Evolutionary conservation across 768 basidiomycete species (phyloP).

Genomic region (Trametes cingulata): DNA sequence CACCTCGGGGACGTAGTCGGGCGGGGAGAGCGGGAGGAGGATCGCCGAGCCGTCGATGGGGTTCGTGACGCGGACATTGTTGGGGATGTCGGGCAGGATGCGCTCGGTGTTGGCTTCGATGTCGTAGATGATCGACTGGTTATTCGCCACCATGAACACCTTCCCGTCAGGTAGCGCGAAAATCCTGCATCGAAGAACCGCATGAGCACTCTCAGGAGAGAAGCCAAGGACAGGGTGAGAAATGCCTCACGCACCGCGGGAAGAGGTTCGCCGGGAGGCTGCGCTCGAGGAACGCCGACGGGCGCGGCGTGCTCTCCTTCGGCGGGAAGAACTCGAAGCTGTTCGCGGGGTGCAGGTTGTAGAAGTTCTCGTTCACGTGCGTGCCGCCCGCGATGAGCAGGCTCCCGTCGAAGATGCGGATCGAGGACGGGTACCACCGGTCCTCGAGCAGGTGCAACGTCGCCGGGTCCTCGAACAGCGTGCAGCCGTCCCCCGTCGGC

Average conservation of each 20-base stretch:
- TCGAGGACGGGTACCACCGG: constrained; percentile 77
- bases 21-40: constrained; percentile 67
- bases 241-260: constrained; percentile 62
- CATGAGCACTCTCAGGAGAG: constrained; percentile 54
- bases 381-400: constrained; percentile 84
- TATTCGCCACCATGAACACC: constrained; percentile 77
- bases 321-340: constrained; percentile 83
- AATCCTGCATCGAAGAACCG: constrained; percentile 74
- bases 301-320: constrained; percentile 44
- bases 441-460: constrained; percentile 71
- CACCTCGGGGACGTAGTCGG: constrained; percentile 65
- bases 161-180: constrained; percentile 69
- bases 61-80: constrained; percentile 79
- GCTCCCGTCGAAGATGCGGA: constrained; percentile 72
- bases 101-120: constrained; percentile 64
- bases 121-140: constrained; percentile 78
- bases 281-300: constrained; percentile 31
- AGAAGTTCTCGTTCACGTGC: constrained; percentile 81
- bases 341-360: constrained; percentile 76
- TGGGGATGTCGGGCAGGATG: constrained; percentile 67
- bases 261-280: constrained; percentile 28
- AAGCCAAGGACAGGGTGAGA: constrained; percentile 58
- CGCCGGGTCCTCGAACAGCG: constrained; percentile 63
- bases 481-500: constrained; percentile 49
- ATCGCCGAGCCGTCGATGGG: constrained; percentile 77